Conservation (phyloP, 2,329 filamentous ascomycete species). For the Curvularia sp. region DNA sequence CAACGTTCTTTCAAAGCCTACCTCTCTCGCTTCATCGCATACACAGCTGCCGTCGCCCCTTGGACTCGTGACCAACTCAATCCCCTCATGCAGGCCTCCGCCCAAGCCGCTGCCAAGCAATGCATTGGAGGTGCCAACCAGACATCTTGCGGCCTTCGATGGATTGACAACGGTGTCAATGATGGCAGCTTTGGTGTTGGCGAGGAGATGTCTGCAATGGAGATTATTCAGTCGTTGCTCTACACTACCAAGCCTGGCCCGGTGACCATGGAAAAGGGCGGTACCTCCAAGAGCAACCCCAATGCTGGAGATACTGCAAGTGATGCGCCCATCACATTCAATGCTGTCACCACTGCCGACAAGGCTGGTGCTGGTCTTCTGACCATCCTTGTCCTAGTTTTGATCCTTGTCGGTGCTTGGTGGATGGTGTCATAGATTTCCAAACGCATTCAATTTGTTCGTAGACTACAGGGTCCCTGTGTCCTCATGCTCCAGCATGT, state of each 20-base stretch:
- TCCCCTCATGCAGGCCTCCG: slow-evolving; percentile 61
- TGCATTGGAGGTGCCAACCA: slow-evolving; percentile 60
- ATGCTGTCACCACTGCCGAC: slow-evolving; percentile 64
- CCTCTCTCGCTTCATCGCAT: slow-evolving; percentile 53
- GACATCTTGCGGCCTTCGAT: slow-evolving; percentile 56
- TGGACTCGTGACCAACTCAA: slow-evolving; percentile 53
- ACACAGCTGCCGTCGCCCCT: slow-evolving; percentile 51
- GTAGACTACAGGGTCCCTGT: slow-evolving; percentile 2
- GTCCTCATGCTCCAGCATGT: background rate
- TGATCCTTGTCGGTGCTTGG: slow-evolving; percentile 63
- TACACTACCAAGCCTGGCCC: slow-evolving; percentile 40
- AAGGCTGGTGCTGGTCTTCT: slow-evolving; percentile 71
- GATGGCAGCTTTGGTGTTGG: slow-evolving; percentile 62
- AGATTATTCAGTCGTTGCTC: slow-evolving; percentile 59
- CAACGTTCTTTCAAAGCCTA: slow-evolving; percentile 58
- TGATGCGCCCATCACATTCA: slow-evolving; percentile 37
- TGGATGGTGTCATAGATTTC: slow-evolving; percentile 57
- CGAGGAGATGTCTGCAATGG: slow-evolving; percentile 66
- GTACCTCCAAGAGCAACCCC: slow-evolving; percentile 58
- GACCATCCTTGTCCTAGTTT: slow-evolving; percentile 64
- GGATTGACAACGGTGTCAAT: slow-evolving; percentile 51
- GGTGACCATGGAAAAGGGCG: slow-evolving; percentile 60
- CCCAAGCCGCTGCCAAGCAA: slow-evolving; percentile 61
- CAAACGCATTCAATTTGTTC: slow-evolving; percentile 7
- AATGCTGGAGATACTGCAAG: slow-evolving; percentile 47